Percentiles rank a stretch among this genome's conserved stretches.
phyloP scores from a whole-genome alignment of 805 yeast genomes.

The Zygoascus flipseniorum region DNA sequence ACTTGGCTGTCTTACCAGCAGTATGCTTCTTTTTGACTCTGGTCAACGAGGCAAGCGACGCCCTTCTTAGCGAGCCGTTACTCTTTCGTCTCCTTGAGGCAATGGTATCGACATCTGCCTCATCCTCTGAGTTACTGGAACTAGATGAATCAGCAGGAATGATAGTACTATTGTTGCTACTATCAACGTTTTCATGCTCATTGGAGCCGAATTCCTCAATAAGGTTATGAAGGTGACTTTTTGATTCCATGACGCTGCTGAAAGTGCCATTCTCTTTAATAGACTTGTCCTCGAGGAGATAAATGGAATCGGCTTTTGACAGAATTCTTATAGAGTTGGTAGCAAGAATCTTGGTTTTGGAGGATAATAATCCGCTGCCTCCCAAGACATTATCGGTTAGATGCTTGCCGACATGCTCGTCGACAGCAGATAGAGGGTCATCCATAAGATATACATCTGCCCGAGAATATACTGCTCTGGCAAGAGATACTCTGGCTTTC shows the following conservation, averaged over 20 bases:
- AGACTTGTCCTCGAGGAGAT: conserved; percentile 45
- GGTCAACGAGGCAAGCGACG: conserved; percentile 10
- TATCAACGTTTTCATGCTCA: not conserved
- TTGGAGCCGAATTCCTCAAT: conserved; percentile 16
- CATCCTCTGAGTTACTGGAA: not conserved
- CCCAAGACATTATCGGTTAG: conserved; percentile 61
- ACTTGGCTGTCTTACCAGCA: conserved; percentile 7
- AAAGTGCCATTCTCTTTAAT: conserved; percentile 49
- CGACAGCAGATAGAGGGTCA: conserved; percentile 93
- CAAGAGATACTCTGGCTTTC: conserved; percentile 89
- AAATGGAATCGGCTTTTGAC: conserved; percentile 59
- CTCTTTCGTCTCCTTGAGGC: conserved; percentile 10
- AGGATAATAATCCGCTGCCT: conserved; percentile 62
- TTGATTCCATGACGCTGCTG: conserved; percentile 37
- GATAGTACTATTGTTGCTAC: not conserved
- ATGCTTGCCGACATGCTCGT: conserved; percentile 91
- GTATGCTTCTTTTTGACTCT: not conserved
- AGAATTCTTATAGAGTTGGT: conserved; percentile 76
- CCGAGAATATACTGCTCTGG: conserved; percentile 91
- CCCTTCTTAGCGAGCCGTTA: conserved; percentile 15
- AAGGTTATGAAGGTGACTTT: conserved; percentile 13
- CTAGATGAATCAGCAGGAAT: conserved; percentile 3
- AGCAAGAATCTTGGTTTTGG: conserved; percentile 68
- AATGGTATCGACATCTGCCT: conserved; percentile 3
- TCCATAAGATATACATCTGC: conserved; percentile 88